Base-by-base conservation (phyloP, 345 rosid species). In the Raphanus sativus region DNA sequence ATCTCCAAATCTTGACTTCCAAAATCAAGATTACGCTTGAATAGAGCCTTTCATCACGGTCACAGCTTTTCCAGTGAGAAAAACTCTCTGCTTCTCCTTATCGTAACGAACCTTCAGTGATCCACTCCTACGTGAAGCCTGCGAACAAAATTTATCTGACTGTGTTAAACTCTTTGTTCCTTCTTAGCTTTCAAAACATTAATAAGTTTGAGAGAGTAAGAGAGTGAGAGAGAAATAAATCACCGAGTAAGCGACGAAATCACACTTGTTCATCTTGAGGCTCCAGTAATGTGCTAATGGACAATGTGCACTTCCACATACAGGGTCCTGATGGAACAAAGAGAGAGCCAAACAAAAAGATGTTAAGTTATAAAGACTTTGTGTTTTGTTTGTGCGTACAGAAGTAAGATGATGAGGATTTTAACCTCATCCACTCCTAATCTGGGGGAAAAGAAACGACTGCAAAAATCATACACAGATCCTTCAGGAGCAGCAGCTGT, bases 281-380 rank as follows among this genome's bases (percentile, higher is more conserved):
- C 86, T 80, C 96, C 97, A 92, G 33, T 90, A 87, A 12, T 80
- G 55, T 74, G 90, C 88, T 77, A 89, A 72, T 15, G 88, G 82
- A 80, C 97, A 92, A 66, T 89, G 86, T 16, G 93, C 96, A 75
- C 89, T 85, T 21, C 93, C 91, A 59, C 84, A 77, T 8, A 87
- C 91, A 42, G 91, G 90, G 83, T 89, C 94, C 97, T 90, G 83
- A 68, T 21, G 21, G 21, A 63, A 24, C 5, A 24, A 52, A 48
- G 17, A 68, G 4, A 73, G 58, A 48, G 71, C 28, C 52, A 17
- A 38, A 9, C 24, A 21, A 40, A 40, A 59, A 13, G 0, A 58
- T 3, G 34, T 11, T 1, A 9, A 8, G 15, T 54, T 58, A 8
- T 16, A 38, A 36, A 25, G 0, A 38, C 10, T 26, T 8, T 68